Evolutionary conservation across 371 early-diverging fungal genomes (phyloP).

Genomic region (Actinomortierella wolfii): DNA sequence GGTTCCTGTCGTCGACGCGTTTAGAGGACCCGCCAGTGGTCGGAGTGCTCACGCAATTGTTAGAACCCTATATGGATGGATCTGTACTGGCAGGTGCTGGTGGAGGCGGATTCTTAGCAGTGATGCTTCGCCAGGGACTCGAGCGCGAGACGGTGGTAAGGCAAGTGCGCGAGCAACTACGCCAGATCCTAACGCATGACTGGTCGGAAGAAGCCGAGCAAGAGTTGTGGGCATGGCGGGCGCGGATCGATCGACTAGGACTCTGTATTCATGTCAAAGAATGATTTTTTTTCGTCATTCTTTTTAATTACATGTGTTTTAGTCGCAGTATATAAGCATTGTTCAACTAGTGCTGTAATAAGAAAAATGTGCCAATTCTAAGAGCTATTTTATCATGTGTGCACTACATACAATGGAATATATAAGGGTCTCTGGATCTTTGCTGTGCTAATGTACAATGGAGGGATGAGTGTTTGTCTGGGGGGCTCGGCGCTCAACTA

Average conservation of each 20-base stretch:
- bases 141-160: slow-evolving; percentile 7
- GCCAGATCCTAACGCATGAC: background rate
- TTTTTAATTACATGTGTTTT: no score
- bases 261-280: no score
- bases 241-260: background rate
- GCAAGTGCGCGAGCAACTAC: background rate
- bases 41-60: slow-evolving; percentile 3
- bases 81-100: slow-evolving; percentile 36
- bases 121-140: slow-evolving; percentile 10
- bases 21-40: slow-evolving; percentile 26
- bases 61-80: slow-evolving; percentile 23
- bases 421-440: no score
- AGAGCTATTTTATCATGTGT: no score
- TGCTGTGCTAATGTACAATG: no score
- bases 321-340: no score
- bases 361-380: no score
- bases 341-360: no score
- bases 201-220: slow-evolving; percentile 2
- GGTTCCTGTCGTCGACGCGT: slow-evolving; percentile 24
- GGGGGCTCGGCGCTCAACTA: no score
- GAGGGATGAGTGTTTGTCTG: no score
- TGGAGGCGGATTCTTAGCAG: slow-evolving; percentile 35
- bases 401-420: no score
- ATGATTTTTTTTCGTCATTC: no score
- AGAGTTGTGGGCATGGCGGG: slow-evolving; percentile 31